Percentiles rank a stretch among this genome's conserved stretches.
These are phyloP conservation scores for Leccinum uliginosum DNA, from an alignment of 768 basidiomycete species.

Conservation along the genomic window DNA sequence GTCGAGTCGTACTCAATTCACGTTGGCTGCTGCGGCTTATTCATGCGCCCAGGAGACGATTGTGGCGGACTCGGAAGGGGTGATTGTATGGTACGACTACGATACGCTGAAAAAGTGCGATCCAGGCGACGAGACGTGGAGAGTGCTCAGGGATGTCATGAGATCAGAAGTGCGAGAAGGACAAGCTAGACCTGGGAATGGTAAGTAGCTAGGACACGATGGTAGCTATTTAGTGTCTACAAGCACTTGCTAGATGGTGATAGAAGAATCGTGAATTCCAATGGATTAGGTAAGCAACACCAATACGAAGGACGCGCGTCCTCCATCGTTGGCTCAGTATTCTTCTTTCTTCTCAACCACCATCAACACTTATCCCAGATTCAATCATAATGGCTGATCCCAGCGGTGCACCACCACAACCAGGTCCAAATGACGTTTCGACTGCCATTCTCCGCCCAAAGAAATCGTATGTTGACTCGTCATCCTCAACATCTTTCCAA, in stretches of 20 bases:
- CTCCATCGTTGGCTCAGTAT: slow-evolving; percentile 1
- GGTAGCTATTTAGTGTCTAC: not conserved
- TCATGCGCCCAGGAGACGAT: slow-evolving; percentile 59
- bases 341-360: slow-evolving; percentile 12
- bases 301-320: slow-evolving; percentile 31
- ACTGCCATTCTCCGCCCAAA: slow-evolving; percentile 96
- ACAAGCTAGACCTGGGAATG: not conserved
- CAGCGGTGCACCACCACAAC: slow-evolving; percentile 76
- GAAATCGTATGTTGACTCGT: slow-evolving; percentile 78
- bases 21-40: slow-evolving; percentile 52
- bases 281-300: slow-evolving; percentile 15
- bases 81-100: slow-evolving; percentile 78
- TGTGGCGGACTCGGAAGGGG: slow-evolving; percentile 61
- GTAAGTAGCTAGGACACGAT: not conserved
- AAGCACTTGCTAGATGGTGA: slow-evolving; percentile 1
- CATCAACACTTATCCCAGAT: slow-evolving; percentile 6
- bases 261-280: slow-evolving; percentile 13
- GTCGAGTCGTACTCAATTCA: slow-evolving; percentile 41
- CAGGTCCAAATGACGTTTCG: slow-evolving; percentile 85
- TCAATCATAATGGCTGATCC: slow-evolving; percentile 62
- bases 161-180: slow-evolving; percentile 18
- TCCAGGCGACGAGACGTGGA: slow-evolving; percentile 48
- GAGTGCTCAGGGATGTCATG: slow-evolving; percentile 27
- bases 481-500: slow-evolving; percentile 6
- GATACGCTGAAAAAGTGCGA: slow-evolving; percentile 59